Conservation (phyloP, 495 filamentous ascomycete genomes). For the Staphylotrichum tortipilum region DNA sequence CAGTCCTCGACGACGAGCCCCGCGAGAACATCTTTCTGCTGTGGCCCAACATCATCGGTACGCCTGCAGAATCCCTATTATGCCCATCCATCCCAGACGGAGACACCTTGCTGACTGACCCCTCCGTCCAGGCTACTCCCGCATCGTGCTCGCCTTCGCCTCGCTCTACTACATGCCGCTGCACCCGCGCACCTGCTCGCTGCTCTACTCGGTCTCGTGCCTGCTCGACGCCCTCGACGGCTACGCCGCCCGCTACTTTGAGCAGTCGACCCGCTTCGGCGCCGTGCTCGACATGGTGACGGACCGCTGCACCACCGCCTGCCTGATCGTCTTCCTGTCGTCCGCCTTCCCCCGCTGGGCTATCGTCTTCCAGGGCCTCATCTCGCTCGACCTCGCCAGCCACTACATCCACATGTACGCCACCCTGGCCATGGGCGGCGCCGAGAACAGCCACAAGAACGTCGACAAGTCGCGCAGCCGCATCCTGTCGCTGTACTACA, state of each 20-base stretch:
- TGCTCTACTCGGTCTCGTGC: constrained; percentile 88
- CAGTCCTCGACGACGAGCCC: constrained; percentile 17
- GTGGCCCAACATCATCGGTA: constrained; percentile 89
- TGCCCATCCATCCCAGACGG: no score
- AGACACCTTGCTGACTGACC: not conserved
- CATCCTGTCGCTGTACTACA: constrained; percentile 91
- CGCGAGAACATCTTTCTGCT: constrained; percentile 94
- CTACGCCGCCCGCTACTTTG: constrained; percentile 74
- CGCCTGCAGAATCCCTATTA: constrained; percentile 1
- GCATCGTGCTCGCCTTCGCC: constrained; percentile 79
- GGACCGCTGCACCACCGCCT: constrained; percentile 81
- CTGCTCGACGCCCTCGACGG: constrained; percentile 91
- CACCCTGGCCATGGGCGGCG: constrained; percentile 71
- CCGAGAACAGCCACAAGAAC: constrained; percentile 81
- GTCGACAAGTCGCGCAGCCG: constrained; percentile 69
- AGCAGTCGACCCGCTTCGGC: constrained; percentile 89
- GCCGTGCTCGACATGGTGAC: constrained; percentile 97
- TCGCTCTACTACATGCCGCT: constrained; percentile 98
- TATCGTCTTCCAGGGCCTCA: constrained; percentile 86
- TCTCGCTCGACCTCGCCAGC: constrained; percentile 82
- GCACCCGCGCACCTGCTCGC: constrained; percentile 85
- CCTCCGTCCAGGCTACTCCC: constrained; percentile 60
- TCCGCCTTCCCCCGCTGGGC: constrained; percentile 88
- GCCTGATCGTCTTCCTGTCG: constrained; percentile 84
- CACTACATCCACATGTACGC: constrained; percentile 99